Conservation (phyloP, 768 basidiomycete species). For the Mrakia blollopis region DNA sequence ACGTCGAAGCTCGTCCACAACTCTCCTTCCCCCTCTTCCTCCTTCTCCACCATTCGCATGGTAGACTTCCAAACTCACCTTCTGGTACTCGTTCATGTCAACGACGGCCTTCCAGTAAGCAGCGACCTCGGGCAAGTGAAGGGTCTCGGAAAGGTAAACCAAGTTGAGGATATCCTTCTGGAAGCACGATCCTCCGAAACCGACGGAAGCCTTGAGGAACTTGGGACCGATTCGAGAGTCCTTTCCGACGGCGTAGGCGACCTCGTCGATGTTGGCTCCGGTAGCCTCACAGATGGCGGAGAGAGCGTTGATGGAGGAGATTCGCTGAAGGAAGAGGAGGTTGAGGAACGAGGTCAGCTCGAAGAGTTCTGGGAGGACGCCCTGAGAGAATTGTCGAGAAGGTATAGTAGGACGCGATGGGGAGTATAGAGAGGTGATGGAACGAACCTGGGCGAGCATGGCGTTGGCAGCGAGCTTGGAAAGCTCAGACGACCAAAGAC, state of each 20-base stretch:
- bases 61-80: constrained; percentile 46
- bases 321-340: constrained; percentile 51
- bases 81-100: constrained; percentile 98
- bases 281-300: constrained; percentile 99
- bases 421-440: background rate
- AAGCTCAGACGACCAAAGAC: constrained; percentile 96
- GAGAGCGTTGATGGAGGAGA: constrained; percentile 95
- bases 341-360: background rate
- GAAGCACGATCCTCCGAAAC: constrained; percentile 98
- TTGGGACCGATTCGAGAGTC: constrained; percentile 90
- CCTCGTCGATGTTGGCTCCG: constrained; percentile 97
- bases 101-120: constrained; percentile 92
- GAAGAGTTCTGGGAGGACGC: background rate
- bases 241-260: constrained; percentile 85
- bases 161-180: constrained; percentile 95
- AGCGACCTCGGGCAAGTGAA: constrained; percentile 93
- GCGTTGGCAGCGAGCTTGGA: constrained; percentile 98
- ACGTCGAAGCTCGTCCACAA: background rate
- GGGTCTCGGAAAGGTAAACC: constrained; percentile 90
- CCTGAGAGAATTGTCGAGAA: background rate
- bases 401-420: background rate
- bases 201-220: constrained; percentile 79
- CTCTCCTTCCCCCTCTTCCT: too few species aligned
- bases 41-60: too few species aligned
- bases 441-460: constrained; percentile 76